phyloP scores from a whole-genome alignment of 202 grass and related monocot genomes.

The Brachypodium distachyon region DNA sequence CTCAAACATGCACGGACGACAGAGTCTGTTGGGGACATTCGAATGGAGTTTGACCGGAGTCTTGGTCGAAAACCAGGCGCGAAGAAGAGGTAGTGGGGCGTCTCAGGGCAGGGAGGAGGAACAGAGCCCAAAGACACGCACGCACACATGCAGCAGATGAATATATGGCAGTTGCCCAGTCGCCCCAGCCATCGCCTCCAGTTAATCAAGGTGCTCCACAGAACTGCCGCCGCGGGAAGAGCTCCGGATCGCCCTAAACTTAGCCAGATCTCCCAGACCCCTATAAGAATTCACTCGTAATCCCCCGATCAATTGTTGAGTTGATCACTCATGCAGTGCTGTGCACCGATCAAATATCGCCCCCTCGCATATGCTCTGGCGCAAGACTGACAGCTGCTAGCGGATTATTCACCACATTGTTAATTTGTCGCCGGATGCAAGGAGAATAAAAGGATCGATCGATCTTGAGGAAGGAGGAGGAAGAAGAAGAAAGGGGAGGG shows the following conservation, averaged over 20 bases:
- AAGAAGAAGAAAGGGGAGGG: background rate
- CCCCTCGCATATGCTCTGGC: background rate
- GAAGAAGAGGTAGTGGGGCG: background rate
- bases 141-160: background rate
- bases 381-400: too few species aligned
- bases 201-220: slow-evolving; percentile 9
- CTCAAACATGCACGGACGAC: too few species aligned
- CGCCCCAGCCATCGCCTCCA: background rate
- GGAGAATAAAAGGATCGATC: background rate
- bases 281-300: background rate
- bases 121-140: too few species aligned
- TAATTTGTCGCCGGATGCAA: background rate
- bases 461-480: background rate
- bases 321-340: background rate
- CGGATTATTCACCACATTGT: too few species aligned
- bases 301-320: background rate
- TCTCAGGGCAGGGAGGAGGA: background rate
- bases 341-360: background rate
- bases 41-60: background rate
- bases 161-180: background rate
- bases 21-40: too few species aligned
- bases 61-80: too few species aligned
- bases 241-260: slow-evolving; percentile 30
- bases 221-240: slow-evolving; percentile 29
- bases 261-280: background rate